These are phyloP conservation scores for Atkinsonella hypoxylon DNA, from an alignment of 2,329 filamentous ascomycete genomes.

Conservation along the genomic window DNA sequence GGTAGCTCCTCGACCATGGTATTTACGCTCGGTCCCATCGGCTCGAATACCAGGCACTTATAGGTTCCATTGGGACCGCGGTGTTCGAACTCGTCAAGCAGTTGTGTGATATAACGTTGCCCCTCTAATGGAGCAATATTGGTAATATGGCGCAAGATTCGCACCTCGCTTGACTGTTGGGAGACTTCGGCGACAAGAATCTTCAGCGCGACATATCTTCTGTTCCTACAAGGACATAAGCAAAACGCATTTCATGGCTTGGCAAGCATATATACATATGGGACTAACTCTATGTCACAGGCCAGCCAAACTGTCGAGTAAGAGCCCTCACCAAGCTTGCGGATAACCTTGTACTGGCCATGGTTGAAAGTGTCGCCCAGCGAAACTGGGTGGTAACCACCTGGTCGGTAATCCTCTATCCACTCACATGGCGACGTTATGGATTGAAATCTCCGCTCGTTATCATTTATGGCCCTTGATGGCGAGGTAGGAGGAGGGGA, in stretches of 20 bases:
- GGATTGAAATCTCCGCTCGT: constrained; percentile 14
- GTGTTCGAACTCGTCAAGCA: constrained; percentile 16
- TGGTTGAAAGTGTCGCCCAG: constrained; percentile 28
- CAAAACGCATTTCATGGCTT: constrained; percentile 13
- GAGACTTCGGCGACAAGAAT: constrained; percentile 13
- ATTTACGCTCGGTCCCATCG: constrained; percentile 24
- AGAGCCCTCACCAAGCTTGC: constrained; percentile 32
- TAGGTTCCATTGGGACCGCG: constrained; percentile 18
- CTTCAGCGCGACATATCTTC: constrained; percentile 17
- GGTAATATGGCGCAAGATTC: constrained; percentile 10
- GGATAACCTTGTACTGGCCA: constrained; percentile 28
- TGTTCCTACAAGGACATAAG: constrained; percentile 5
- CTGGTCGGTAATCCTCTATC: constrained; percentile 22
- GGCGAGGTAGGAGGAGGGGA: constrained; percentile 9
- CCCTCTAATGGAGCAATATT: constrained; percentile 10
- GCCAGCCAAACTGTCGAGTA: constrained; percentile 36
- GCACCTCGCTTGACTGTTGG: constrained; percentile 10
- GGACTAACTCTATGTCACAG: constrained; percentile 11
- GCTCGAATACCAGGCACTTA: constrained; percentile 18
- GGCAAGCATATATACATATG: neutral
- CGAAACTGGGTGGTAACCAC: constrained; percentile 30
- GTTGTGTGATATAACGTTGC: constrained; percentile 8
- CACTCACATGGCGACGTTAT: constrained; percentile 17
- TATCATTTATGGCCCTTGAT: constrained; percentile 8
- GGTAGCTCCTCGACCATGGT: constrained; percentile 23